phyloP scores from a whole-genome alignment of 805 yeast genomes.

The Kuraishia borneana region DNA sequence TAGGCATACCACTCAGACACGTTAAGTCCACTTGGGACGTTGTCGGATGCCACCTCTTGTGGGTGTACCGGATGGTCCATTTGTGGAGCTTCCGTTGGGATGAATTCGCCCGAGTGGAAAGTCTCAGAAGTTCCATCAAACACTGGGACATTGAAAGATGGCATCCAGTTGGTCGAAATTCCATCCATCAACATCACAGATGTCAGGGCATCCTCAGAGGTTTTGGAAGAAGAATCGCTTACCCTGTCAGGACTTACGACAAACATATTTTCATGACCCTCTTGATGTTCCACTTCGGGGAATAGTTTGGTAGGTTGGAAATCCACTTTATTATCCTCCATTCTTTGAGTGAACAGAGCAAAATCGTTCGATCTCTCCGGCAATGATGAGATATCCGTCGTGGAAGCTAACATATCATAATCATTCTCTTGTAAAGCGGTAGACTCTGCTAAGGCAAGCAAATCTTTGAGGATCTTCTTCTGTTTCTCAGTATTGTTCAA shows the following conservation, averaged over 20 bases:
- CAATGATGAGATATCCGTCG: slow-evolving; percentile 33
- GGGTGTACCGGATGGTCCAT: too few relatives aligned
- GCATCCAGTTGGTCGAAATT: slow-evolving; percentile 22
- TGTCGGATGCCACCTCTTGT: too few relatives aligned
- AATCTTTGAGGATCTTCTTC: slow-evolving; percentile 5
- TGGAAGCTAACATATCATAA: slow-evolving; percentile 13
- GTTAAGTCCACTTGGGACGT: too few relatives aligned
- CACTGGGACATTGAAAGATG: slow-evolving; percentile 21
- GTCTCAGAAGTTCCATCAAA: not conserved
- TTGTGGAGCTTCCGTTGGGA: too few relatives aligned
- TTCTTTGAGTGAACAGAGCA: slow-evolving; percentile 1
- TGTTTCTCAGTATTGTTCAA: slow-evolving; percentile 20
- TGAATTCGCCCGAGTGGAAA: too few relatives aligned
- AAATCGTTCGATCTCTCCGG: not conserved
- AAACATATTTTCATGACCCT: not conserved
- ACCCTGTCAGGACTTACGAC: not conserved
- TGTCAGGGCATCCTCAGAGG: not conserved
- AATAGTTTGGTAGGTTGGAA: slow-evolving; percentile 4
- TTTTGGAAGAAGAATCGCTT: not conserved
- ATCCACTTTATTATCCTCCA: not conserved
- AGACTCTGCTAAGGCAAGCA: slow-evolving; percentile 4
- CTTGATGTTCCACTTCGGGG: slow-evolving; percentile 1
- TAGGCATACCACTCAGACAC: too few relatives aligned
- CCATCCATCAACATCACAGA: slow-evolving; percentile 4
- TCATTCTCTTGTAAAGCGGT: slow-evolving; percentile 1